Base-by-base conservation (phyloP, 2,329 filamentous ascomycete genomes). In the Fusarium buharicum region DNA sequence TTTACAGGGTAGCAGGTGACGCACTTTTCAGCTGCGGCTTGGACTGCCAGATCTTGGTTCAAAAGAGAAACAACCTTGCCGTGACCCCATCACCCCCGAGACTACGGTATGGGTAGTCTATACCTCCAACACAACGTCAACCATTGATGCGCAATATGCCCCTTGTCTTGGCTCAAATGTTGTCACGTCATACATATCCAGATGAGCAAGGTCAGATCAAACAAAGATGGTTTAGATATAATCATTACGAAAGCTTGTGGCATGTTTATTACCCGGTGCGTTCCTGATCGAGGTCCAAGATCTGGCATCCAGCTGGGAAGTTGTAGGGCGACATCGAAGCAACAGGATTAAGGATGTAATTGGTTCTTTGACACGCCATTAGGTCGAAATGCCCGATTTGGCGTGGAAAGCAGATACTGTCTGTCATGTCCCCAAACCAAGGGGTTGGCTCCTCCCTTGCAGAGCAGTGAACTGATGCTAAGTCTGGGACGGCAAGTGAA, bases 1-100 rank as follows among this genome's bases (percentile, higher is more conserved):
- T 39, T 39, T 30, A 27, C 16, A 40, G 16, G 46, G 44, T 36
- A 57, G 48, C 9, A 30, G 18, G 51, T 56, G 48, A 59, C 36
- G 34, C 53, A 54, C 38, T 59, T 65, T 59, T 63, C 62, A 65
- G 62, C 62, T 66, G 43, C 38, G 57, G 40, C 48, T 44, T 41
- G 40, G 16, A 34, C 50, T 53, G 50, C 51, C 45, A 28, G 49
- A 63, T 63, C 50, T 50, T 51, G 38, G 28, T 34, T 27, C 27
- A n/a, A 48, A 50, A 55, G 48, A 65, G 59, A 47, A 65, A 62
- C n/a, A 47, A 51, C 34, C 43, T 38, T 59, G 41, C 43, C 27
- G 20, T 39, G 62, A 30, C 46, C 37, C 62, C 48, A 54, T 48
- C 40, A 18, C 33, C 45, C 49, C 34, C 30, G 41, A 51, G 48